Evolutionary conservation across 345 rosid species (phyloP).

Genomic region (Fremontodendron californicum): DNA sequence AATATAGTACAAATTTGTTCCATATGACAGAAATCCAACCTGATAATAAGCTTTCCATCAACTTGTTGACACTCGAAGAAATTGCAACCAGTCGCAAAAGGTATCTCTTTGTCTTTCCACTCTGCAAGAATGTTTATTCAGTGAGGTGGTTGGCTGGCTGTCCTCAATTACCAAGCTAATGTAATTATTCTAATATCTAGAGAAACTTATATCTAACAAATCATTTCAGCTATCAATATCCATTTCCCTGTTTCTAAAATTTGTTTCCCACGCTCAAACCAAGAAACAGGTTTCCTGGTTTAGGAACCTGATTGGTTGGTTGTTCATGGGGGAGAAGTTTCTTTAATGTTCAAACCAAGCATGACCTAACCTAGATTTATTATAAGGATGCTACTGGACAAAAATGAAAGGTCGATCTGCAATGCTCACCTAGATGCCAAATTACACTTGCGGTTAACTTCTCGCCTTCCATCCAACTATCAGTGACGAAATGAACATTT

Average conservation of each 20-base stretch:
- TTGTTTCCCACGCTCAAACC: background rate
- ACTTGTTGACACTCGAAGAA: conserved; percentile 14
- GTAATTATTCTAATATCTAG: no score
- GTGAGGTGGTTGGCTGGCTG: no score
- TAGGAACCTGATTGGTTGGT: background rate
- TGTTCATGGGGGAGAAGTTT: background rate
- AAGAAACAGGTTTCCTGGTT: background rate
- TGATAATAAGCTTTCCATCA: conserved; percentile 14
- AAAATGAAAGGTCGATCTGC: background rate
- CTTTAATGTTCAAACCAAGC: background rate
- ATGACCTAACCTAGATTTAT: background rate
- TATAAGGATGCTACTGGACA: background rate
- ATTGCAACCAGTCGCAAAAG: background rate
- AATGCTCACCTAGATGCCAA: conserved; percentile 16
- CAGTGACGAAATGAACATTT: conserved; percentile 8
- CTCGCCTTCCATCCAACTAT: conserved; percentile 4
- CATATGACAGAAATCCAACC: background rate
- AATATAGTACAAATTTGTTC: background rate
- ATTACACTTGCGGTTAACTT: background rate
- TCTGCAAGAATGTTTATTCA: background rate
- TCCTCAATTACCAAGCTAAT: no score
- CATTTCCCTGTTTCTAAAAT: background rate
- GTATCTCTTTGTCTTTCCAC: conserved; percentile 18
- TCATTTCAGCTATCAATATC: no score
- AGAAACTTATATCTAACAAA: no score